Base-by-base conservation (phyloP, 306 rosid species). In the Carpinus fangiana region DNA sequence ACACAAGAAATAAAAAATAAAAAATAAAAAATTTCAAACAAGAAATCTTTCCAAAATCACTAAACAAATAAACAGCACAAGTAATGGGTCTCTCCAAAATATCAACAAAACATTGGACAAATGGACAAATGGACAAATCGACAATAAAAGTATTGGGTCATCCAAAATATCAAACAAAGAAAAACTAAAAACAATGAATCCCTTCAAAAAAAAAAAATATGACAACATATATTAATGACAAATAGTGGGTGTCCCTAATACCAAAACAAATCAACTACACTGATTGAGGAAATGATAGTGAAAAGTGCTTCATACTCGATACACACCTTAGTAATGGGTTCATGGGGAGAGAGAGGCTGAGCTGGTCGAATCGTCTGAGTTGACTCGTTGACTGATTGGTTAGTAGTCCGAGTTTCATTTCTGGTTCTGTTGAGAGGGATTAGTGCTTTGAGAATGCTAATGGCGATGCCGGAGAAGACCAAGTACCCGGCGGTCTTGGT, bases 381-480 rank as follows among this genome's bases (percentile, higher is more conserved):
- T 46, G 80, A 74, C 64, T 74, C 77, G 8, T 10, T 3, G 82
- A 48, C 16, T 55, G 67, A 72, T 12, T 10, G 34, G 65, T 59
- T 10, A 59, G 36, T 28, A n/a, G 65, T 10, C 14, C 14, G 76
- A 17, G 80, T 45, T 74, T 78, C 55, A 34, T 17, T 73, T 70
- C 54, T 9, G 23, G 12, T 60, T 53, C 46, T 74, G 77, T 51
- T 68, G 18, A 83, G 65, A 66, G 86, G 83, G 80, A 51, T 83
- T n/a, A 75, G 12, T 55, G 77, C 13, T 78, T 78, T 83, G 70
- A 83, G 77, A 74, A 83, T 74, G 71, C 83, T 78, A 18, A 78
- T 13, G 34, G 74, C 76, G 82, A 83, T 83, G 80, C 86, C 80
- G 53, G 80, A 83, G 74, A 78, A 55, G 61, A 78, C 86, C 31